These are phyloP conservation scores for Ustilago xerochloae DNA, from an alignment of 1,284 basidiomycete genomes.

Conservation along the genomic window DNA sequence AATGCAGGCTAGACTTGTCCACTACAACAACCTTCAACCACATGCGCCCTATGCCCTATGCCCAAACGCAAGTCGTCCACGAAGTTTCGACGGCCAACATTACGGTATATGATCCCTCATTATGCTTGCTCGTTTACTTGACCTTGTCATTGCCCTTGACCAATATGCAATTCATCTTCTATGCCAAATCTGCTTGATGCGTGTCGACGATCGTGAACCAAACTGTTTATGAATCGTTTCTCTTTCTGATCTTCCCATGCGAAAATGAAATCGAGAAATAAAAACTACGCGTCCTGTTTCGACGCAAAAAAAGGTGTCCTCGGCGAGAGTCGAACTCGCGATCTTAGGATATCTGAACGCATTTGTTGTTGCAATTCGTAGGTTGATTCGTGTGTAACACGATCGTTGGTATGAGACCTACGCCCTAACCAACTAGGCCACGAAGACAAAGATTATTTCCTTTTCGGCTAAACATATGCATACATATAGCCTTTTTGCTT, in stretches of 20 bases:
- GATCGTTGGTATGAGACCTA: constrained; percentile 50
- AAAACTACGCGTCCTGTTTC: background rate
- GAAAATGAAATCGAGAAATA: background rate
- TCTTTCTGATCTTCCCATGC: background rate
- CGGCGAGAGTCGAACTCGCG: constrained; percentile 47
- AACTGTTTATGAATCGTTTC: too few relatives aligned
- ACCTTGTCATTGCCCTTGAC: too few relatives aligned
- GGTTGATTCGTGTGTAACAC: constrained; percentile 29
- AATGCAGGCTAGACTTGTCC: too few relatives aligned
- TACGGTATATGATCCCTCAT: too few relatives aligned
- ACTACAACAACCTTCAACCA: too few relatives aligned
- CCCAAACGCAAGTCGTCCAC: too few relatives aligned
- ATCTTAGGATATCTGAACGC: constrained; percentile 39
- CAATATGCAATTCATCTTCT: too few relatives aligned
- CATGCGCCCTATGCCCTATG: too few relatives aligned
- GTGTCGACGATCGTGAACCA: too few relatives aligned
- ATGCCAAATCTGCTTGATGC: too few relatives aligned
- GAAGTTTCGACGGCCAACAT: too few relatives aligned
- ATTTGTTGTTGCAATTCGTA: constrained; percentile 11
- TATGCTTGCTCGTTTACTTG: too few relatives aligned
- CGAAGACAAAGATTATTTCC: constrained; percentile 14
- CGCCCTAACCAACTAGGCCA: constrained; percentile 52
- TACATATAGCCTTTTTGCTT: background rate
- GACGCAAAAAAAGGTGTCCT: constrained; percentile 17
- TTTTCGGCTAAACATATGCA: background rate